phyloP scores from a whole-genome alignment of 2,329 filamentous ascomycete genomes.

The Arachnopeziza araneosa region DNA sequence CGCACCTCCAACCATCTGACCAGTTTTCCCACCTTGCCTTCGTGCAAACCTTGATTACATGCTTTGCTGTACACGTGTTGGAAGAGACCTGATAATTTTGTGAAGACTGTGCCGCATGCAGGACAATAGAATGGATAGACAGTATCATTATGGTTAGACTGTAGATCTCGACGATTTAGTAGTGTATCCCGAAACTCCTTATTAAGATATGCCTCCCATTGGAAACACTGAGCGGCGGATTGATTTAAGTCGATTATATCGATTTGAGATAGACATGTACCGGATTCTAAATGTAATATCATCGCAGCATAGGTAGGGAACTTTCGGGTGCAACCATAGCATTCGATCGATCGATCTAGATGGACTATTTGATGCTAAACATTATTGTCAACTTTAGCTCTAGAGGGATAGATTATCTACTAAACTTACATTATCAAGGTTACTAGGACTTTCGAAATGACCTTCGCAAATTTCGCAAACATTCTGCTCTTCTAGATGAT shows the following conservation, averaged over 20 bases:
- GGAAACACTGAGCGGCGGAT: constrained; percentile 5
- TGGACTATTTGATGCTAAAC: constrained; percentile 7
- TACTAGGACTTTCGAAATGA: constrained; percentile 3
- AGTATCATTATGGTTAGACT: constrained; percentile 1
- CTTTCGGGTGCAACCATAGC: constrained; percentile 1
- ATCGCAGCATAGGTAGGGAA: constrained; percentile 1
- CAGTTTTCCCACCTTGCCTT: too few relatives aligned
- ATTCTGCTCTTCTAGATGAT: constrained; percentile 6
- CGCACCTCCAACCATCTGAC: too few relatives aligned
- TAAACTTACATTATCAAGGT: constrained; percentile 3
- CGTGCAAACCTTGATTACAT: too few relatives aligned
- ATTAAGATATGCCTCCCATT: constrained; percentile 6
- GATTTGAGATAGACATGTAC: constrained; percentile 1
- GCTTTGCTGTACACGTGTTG: too few relatives aligned
- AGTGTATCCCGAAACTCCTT: constrained; percentile 4
- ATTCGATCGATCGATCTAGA: too few relatives aligned
- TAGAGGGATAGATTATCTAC: not conserved
- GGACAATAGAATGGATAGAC: constrained; percentile 7
- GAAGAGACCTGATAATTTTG: constrained; percentile 2
- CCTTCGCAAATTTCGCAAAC: constrained; percentile 6
- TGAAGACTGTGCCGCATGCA: constrained; percentile 5
- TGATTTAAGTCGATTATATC: constrained; percentile 8
- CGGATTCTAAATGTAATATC: constrained; percentile 3
- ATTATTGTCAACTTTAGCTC: not conserved
- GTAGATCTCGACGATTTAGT: constrained; percentile 5